Percentiles rank a stretch among this genome's conserved stretches.
These are phyloP conservation scores for Amanita jacksonii DNA, from an alignment of 768 basidiomycete genomes.

Conservation along the genomic window DNA sequence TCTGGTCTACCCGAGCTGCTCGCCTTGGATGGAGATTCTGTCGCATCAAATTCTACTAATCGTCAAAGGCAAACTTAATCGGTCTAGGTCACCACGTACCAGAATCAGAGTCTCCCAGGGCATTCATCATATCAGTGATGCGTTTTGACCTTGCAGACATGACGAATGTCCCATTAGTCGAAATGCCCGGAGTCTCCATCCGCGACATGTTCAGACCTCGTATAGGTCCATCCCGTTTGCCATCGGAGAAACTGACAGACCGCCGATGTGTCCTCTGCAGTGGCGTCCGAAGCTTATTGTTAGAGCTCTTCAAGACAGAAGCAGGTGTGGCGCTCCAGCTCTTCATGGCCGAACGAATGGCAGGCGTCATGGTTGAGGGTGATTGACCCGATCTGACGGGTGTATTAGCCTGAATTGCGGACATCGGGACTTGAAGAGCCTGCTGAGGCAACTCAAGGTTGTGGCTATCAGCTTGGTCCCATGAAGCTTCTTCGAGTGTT, in stretches of 20 bases:
- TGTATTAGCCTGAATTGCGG: not conserved
- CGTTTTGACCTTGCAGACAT: slow-evolving; percentile 69
- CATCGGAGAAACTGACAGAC: slow-evolving; percentile 96
- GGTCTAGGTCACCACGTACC: slow-evolving; percentile 32
- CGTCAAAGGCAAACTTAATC: slow-evolving; percentile 9
- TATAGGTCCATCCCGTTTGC: slow-evolving; percentile 85
- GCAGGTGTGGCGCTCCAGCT: slow-evolving; percentile 40
- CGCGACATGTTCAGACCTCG: slow-evolving; percentile 35
- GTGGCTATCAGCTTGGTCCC: not conserved
- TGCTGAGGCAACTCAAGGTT: slow-evolving; percentile 4
- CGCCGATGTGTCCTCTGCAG: slow-evolving; percentile 48
- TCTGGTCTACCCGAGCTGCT: slow-evolving; percentile 37
- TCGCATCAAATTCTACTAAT: slow-evolving; percentile 30
- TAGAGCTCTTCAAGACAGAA: slow-evolving; percentile 49
- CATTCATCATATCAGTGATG: slow-evolving; percentile 72
- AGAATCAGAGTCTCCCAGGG: slow-evolving; percentile 56
- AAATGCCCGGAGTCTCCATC: slow-evolving; percentile 29
- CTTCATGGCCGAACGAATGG: slow-evolving; percentile 36
- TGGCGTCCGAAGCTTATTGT: slow-evolving; percentile 46
- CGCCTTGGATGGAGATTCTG: slow-evolving; percentile 47
- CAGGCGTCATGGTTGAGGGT: slow-evolving; percentile 21
- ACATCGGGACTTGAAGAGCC: slow-evolving; percentile 4
- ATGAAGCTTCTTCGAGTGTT: not conserved
- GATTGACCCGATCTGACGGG: slow-evolving; percentile 6
- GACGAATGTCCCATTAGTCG: slow-evolving; percentile 23